A percentile compares a stretch with the other conserved stretches of the same genome.
Evolutionary conservation across 495 filamentous ascomycete genomes (phyloP).

Genomic region (Penicillium cosmopolitanum): DNA sequence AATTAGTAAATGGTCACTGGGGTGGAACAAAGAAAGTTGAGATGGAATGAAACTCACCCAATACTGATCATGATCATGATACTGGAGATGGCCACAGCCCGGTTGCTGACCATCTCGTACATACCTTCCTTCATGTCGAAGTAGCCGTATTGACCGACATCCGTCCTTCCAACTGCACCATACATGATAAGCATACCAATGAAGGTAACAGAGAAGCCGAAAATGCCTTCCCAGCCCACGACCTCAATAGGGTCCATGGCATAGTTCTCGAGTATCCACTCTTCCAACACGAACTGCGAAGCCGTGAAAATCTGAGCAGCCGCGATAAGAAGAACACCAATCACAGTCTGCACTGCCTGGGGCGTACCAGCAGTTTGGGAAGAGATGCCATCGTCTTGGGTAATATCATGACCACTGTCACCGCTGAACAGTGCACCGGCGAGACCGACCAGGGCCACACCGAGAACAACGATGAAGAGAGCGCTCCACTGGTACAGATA

Average conservation of each 20-base stretch:
- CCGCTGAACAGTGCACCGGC: constrained; percentile 80
- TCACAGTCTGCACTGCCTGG: constrained; percentile 69
- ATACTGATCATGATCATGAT: constrained; percentile 96
- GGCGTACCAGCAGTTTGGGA: constrained; percentile 45
- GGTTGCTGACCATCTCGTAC: constrained; percentile 71
- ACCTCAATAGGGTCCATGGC: constrained; percentile 85
- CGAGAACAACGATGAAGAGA: constrained; percentile 81
- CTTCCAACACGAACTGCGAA: constrained; percentile 93
- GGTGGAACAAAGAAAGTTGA: background rate
- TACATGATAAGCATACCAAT: constrained; percentile 81
- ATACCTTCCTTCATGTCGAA: constrained; percentile 89
- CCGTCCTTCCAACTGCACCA: constrained; percentile 71
- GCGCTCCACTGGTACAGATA: constrained; percentile 87
- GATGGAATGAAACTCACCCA: constrained; percentile 56
- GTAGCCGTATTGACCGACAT: constrained; percentile 75
- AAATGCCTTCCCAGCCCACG: constrained; percentile 95
- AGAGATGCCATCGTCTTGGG: constrained; percentile 33
- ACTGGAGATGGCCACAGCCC: constrained; percentile 71
- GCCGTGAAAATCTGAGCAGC: constrained; percentile 96
- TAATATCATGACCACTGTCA: constrained; percentile 51
- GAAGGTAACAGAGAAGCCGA: constrained; percentile 84
- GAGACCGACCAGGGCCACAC: constrained; percentile 87
- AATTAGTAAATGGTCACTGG: constrained; percentile 6
- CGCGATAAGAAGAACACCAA: constrained; percentile 88
- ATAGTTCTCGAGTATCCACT: constrained; percentile 90